These are phyloP conservation scores for barley (Hordeum vulgare) DNA, from an alignment of 176 grass and related monocot species.

Conservation along the genomic window MorexV3_pseudomolecules_assembly NC_058523.1:554622767-554623266, in stretches of 20 bases:
- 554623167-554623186: conserved; percentile 62
- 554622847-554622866: neutral
- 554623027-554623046: conserved; percentile 49
- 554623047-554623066: neutral
- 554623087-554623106: neutral
- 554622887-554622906: conserved; percentile 77
- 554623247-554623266: conserved; percentile 69
- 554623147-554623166: conserved; percentile 69
- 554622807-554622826: neutral
- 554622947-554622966: conserved; percentile 71
- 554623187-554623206: conserved; percentile 74
- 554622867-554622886: conserved; percentile 30
- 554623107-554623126: neutral
- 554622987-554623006: conserved; percentile 67
- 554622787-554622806: conserved; percentile 74
- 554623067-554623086: neutral
- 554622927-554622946: conserved; percentile 72
- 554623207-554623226: conserved; percentile 69
- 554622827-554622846: neutral
- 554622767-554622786: conserved; percentile 67
- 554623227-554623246: conserved; percentile 72
- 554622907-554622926: conserved; percentile 62
- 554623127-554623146: conserved; percentile 60
- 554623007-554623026: conserved; percentile 80
- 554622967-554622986: conserved; percentile 79